Base-by-base conservation (phyloP, 2,329 filamentous ascomycete genomes). In the Phialophora tarda region DNA sequence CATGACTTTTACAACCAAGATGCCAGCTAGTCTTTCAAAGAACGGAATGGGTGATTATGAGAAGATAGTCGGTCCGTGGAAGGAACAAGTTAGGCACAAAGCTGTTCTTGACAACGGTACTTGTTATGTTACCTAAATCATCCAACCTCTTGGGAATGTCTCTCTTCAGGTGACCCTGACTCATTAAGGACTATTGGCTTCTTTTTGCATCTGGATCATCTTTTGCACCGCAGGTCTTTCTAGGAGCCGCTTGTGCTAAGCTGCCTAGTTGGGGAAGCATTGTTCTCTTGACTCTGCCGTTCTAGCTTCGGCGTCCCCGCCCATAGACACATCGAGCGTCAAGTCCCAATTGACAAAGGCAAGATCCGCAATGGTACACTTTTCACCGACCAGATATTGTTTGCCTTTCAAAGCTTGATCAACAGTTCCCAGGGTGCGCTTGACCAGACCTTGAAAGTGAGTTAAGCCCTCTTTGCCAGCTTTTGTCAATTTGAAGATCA, bases 331-430 rank as follows among this genome's bases (percentile, higher is more conserved):
- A 10, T 10, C 48, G 23, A 51, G 48, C 8, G 14, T 51, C 48
- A 51, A 51, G 21, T 51, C 48, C 48, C 48, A 51, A 51, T 51
- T 51, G 14, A 51, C 48, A 51, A 51, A 51, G 12, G 48, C 48
- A 51, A 51, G 48, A 21, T 51, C 48, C 10, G 48, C 48, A 51
- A 51, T 51, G 14, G 48, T 51, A 24, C 48, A 51, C 48, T 51
- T 51, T 12, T 51, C 48, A 21, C 48, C 48, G 48, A 51, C 48
- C 8, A 51, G 48, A 21, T 51, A 51, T 51, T 51, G 48, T 51
- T 51, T 51, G 12, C 48, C 48, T 23, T 51, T 21, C 3, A 51
- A 21, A 10, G 48, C 48, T 23, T 51, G 48, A 21, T 51, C 23
- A 21, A 51, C 23, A 24, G 48, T 51, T 12, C 48, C 48, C 2